Conservation (phyloP, 1,284 basidiomycete species). For the Acaromyces ingoldii region DNA sequence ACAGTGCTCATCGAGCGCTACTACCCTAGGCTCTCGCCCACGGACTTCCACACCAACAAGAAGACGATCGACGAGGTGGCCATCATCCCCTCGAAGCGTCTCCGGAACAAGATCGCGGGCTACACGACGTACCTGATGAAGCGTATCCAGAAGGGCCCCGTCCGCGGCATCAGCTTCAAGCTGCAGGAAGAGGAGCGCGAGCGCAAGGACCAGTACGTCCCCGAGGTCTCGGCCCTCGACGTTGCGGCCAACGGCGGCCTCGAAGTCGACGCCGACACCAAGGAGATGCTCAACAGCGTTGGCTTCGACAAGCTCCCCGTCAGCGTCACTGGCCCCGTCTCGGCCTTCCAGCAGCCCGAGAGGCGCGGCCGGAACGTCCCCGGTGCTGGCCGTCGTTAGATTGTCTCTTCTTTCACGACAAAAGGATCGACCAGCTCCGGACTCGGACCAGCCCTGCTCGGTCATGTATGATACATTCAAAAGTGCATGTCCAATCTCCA, state of each 20-base stretch:
- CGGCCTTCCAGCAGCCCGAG: constrained; percentile 45
- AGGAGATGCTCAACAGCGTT: constrained; percentile 48
- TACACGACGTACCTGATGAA: constrained; percentile 99
- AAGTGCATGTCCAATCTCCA: background rate
- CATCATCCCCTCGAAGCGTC: constrained; percentile 93
- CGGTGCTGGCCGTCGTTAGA: constrained; percentile 43
- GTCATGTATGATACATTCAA: constrained; percentile 1
- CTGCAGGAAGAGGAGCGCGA: constrained; percentile 99
- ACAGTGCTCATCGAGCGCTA: constrained; percentile 97
- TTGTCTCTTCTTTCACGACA: too few species aligned
- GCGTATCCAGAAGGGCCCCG: constrained; percentile 98
- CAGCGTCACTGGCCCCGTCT: constrained; percentile 46
- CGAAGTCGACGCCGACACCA: constrained; percentile 52
- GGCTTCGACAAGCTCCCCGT: constrained; percentile 51
- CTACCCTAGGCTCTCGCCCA: constrained; percentile 55
- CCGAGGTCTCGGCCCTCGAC: constrained; percentile 52
- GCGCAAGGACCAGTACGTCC: constrained; percentile 63
- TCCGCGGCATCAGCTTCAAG: constrained; percentile 99
- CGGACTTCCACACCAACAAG: constrained; percentile 76
- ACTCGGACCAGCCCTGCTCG: too few species aligned
- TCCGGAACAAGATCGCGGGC: constrained; percentile 99
- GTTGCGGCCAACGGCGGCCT: constrained; percentile 41
- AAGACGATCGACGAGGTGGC: constrained; percentile 92
- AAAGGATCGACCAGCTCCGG: too few species aligned
- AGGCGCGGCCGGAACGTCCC: constrained; percentile 47